Evolutionary conservation across 805 yeast genomes (phyloP).

Genomic region (Yamadazyma laniorum): DNA sequence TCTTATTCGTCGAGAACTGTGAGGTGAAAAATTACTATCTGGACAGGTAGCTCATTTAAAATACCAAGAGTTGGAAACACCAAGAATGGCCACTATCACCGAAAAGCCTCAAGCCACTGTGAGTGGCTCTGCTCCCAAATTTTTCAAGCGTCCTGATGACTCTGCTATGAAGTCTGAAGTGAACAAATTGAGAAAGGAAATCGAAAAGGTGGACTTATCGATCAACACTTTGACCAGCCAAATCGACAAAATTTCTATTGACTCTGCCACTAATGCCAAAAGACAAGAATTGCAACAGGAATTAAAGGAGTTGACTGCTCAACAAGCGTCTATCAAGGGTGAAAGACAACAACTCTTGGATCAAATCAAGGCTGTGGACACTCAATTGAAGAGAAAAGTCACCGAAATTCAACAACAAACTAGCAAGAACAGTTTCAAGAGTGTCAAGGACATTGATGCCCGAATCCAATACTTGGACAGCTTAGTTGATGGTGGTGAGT

Average conservation of each 20-base stretch:
- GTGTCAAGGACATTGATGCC: conserved; percentile 65
- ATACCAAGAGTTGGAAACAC: not conserved
- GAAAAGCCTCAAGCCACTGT: conserved; percentile 11
- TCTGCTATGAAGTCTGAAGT: conserved; percentile 59
- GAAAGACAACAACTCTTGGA: conserved; percentile 56
- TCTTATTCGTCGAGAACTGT: conserved; percentile 6
- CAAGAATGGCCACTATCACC: conserved; percentile 8
- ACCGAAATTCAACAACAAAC: conserved; percentile 70
- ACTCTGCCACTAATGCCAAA: conserved; percentile 28
- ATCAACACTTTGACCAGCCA: conserved; percentile 52
- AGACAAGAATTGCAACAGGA: conserved; percentile 33
- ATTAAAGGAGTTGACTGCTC: conserved; percentile 42
- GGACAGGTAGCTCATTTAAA: not conserved
- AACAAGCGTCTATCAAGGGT: conserved; percentile 48
- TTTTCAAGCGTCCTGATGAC: conserved; percentile 74
- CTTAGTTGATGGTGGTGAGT: conserved; percentile 70
- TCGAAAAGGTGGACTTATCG: conserved; percentile 59
- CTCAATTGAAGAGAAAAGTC: conserved; percentile 68
- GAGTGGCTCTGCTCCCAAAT: conserved; percentile 40
- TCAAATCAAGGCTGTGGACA: conserved; percentile 70
- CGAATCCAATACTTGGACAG: conserved; percentile 67
- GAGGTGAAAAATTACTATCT: conserved; percentile 4
- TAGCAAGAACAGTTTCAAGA: conserved; percentile 67
- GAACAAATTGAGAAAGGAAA: conserved; percentile 54
- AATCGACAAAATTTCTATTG: conserved; percentile 43